Conservation (phyloP, 2,329 filamentous ascomycete genomes). For the Beauveria rudraprayagi region DNA sequence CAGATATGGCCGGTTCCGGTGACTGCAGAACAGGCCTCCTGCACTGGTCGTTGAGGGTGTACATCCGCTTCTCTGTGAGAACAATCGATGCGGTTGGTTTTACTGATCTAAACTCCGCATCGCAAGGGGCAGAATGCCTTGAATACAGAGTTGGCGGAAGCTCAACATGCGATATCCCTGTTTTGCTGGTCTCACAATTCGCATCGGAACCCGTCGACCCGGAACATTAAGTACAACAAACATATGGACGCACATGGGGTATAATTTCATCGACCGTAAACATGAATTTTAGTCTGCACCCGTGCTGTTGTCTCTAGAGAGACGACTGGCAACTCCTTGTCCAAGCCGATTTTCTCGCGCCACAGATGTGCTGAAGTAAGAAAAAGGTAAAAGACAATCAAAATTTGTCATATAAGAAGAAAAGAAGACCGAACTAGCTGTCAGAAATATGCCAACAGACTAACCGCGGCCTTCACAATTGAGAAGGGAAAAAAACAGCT, state of each 20-base stretch:
- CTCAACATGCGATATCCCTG: not conserved
- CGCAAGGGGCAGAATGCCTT: too few relatives aligned
- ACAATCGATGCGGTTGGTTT: too few relatives aligned
- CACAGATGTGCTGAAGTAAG: not conserved
- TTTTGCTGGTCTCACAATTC: too few relatives aligned
- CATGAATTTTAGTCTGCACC: not conserved
- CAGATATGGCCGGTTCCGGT: too few relatives aligned
- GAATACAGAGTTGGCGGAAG: not conserved
- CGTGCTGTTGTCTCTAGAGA: not conserved
- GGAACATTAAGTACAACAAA: too few relatives aligned
- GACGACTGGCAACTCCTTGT: not conserved
- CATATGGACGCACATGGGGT: not conserved
- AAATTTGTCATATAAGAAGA: conserved; percentile 6
- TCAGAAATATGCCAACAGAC: not conserved
- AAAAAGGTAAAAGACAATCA: not conserved
- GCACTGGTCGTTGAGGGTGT: too few relatives aligned
- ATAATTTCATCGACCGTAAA: not conserved
- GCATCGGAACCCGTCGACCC: too few relatives aligned
- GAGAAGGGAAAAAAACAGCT: conserved; percentile 10
- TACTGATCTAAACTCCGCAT: too few relatives aligned
- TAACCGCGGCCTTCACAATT: not conserved
- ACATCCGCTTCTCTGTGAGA: too few relatives aligned
- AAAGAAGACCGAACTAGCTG: not conserved
- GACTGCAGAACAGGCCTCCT: too few relatives aligned
- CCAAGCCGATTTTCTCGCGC: not conserved